Conservation (phyloP, 139 green algal species). For the Eudorina sp. region DNA sequence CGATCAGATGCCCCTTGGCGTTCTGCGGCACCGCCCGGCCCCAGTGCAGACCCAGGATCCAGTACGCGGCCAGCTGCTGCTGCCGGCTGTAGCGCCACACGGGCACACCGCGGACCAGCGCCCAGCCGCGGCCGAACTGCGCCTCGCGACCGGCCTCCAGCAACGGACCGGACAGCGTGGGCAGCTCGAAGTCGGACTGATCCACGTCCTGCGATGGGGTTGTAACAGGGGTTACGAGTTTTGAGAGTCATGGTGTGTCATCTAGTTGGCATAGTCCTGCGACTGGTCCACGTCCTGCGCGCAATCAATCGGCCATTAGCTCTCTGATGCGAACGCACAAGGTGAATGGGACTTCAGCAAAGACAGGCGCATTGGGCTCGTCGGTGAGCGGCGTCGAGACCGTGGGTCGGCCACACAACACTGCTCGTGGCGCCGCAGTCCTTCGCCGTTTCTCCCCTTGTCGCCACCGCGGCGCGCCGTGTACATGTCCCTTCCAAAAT, state of each 20-base stretch:
- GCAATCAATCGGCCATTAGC: too few relatives aligned
- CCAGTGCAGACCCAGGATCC: constrained; percentile 68
- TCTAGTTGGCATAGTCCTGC: neutral
- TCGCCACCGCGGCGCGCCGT: too few relatives aligned
- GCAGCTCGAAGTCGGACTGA: constrained; percentile 65
- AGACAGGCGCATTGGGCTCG: too few relatives aligned
- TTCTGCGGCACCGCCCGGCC: constrained; percentile 70
- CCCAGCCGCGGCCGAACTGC: constrained; percentile 70
- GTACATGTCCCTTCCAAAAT: too few relatives aligned
- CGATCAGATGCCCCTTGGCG: constrained; percentile 77
- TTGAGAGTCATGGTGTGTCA: too few relatives aligned
- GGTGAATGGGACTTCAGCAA: too few relatives aligned
- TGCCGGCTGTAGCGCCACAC: constrained; percentile 64
- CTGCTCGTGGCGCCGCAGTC: too few relatives aligned
- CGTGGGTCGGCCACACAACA: too few relatives aligned
- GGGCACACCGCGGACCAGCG: constrained; percentile 71
- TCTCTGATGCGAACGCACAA: too few relatives aligned
- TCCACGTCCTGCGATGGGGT: constrained; percentile 50
- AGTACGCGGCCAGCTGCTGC: constrained; percentile 66
- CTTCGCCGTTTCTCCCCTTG: too few relatives aligned
- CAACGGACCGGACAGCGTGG: constrained; percentile 66
- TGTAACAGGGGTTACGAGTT: too few relatives aligned
- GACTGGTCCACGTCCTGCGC: constrained; percentile 53
- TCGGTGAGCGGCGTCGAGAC: too few relatives aligned
- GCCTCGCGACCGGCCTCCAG: constrained; percentile 55